These are phyloP conservation scores for Irpex sp. DNA, from an alignment of 1,284 basidiomycete species.

Conservation along the genomic window DNA sequence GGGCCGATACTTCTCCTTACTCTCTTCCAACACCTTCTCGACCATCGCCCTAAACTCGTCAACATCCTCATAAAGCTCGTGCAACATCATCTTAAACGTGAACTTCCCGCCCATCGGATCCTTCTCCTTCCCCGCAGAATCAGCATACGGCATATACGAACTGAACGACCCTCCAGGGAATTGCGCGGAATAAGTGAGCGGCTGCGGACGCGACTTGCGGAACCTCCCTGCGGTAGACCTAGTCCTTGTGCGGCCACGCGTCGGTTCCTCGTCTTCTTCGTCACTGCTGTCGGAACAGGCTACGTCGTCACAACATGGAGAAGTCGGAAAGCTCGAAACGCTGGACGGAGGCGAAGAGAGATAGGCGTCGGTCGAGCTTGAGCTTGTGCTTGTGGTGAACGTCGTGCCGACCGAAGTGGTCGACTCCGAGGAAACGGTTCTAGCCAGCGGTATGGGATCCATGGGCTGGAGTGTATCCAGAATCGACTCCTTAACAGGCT, in stretches of 20 bases:
- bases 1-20: background rate
- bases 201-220: background rate
- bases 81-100: background rate
- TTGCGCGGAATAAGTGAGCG: background rate
- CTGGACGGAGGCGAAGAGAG: background rate
- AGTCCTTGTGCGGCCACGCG: background rate
- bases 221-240: background rate
- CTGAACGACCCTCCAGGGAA: background rate
- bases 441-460: background rate
- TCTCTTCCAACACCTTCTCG: background rate
- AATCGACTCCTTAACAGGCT: background rate
- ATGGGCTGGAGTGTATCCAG: background rate
- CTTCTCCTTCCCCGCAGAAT: background rate
- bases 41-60: background rate
- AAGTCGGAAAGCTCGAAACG: background rate
- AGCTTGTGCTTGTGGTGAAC: background rate
- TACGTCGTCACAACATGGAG: background rate
- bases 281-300: background rate
- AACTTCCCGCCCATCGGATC: background rate
- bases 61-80: background rate
- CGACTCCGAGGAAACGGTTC: background rate
- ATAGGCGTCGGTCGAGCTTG: background rate
- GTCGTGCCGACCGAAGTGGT: background rate
- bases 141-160: background rate
- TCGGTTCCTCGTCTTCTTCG: background rate